Evolutionary conservation across 148 eudicot species (phyloP).

Genomic region (Cornus suecica): DNA sequence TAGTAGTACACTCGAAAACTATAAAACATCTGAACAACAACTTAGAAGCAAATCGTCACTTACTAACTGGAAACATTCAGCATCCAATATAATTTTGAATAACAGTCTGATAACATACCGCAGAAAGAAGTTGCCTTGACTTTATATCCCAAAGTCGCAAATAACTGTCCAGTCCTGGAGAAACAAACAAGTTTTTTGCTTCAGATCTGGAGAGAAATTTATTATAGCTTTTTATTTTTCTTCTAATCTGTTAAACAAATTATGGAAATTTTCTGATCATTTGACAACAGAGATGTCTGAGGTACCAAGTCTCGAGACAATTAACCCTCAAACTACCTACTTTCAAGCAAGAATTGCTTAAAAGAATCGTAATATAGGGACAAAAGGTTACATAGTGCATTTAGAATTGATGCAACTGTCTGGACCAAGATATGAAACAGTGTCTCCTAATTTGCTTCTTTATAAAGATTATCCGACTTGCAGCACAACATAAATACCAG

Average conservation of each 20-base stretch:
- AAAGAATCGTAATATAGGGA: background rate
- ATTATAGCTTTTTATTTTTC: background rate
- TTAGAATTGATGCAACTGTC: background rate
- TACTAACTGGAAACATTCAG: background rate
- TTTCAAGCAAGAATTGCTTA: constrained; percentile 2
- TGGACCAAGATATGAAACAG: background rate
- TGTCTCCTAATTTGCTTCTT: background rate
- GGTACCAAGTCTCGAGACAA: too few species aligned
- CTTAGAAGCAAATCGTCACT: background rate
- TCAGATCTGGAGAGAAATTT: constrained; percentile 12
- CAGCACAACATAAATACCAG: background rate
- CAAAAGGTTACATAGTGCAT: background rate
- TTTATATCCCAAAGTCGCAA: constrained; percentile 88
- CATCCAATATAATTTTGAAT: background rate
- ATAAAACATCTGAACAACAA: too few species aligned
- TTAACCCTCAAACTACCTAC: background rate
- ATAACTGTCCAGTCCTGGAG: constrained; percentile 81
- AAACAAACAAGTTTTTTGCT: constrained; percentile 6
- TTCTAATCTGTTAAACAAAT: background rate
- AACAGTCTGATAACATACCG: constrained; percentile 49
- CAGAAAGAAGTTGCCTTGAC: constrained; percentile 88
- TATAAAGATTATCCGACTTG: background rate
- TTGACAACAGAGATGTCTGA: too few species aligned
- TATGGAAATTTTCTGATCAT: background rate
- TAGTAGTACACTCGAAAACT: background rate